Conservation (phyloP, 1,284 basidiomycete genomes). For the Austroboletus sp. region DNA sequence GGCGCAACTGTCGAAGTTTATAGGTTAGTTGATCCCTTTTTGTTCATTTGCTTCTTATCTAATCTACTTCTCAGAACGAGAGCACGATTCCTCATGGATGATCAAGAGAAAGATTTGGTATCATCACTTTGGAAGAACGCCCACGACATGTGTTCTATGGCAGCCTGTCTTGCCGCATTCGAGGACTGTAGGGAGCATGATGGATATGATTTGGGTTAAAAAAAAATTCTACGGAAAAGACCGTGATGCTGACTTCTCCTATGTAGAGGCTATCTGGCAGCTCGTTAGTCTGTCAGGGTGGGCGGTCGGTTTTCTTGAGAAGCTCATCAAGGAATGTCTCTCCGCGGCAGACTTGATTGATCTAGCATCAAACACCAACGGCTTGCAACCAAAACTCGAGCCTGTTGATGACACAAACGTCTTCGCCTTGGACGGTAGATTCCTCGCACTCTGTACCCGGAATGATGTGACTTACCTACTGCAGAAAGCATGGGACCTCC, state of each 20-base stretch:
- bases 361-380: slow-evolving; percentile 7
- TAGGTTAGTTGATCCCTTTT: slow-evolving; percentile 33
- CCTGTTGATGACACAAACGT: slow-evolving; percentile 23
- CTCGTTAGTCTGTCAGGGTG: slow-evolving; percentile 55
- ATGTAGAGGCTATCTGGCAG: slow-evolving; percentile 61
- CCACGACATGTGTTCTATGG: slow-evolving; percentile 58
- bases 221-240: background rate
- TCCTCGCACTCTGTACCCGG: background rate
- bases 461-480: slow-evolving; percentile 6
- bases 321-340: slow-evolving; percentile 57
- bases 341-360: slow-evolving; percentile 34
- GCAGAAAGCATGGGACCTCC: slow-evolving; percentile 16
- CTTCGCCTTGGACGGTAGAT: slow-evolving; percentile 20
- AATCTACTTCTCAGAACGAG: slow-evolving; percentile 33
- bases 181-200: slow-evolving; percentile 57
- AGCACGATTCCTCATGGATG: slow-evolving; percentile 28
- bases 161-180: slow-evolving; percentile 55
- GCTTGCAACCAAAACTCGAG: slow-evolving; percentile 22
- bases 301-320: slow-evolving; percentile 56
- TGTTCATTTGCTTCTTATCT: slow-evolving; percentile 4
- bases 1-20: slow-evolving; percentile 55
- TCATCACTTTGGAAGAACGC: slow-evolving; percentile 48
- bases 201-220: slow-evolving; percentile 59
- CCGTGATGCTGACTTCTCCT: slow-evolving; percentile 2
- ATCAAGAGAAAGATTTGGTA: slow-evolving; percentile 37